phyloP scores from a whole-genome alignment of 305 asterid species.

The Plantago rigida region DNA sequence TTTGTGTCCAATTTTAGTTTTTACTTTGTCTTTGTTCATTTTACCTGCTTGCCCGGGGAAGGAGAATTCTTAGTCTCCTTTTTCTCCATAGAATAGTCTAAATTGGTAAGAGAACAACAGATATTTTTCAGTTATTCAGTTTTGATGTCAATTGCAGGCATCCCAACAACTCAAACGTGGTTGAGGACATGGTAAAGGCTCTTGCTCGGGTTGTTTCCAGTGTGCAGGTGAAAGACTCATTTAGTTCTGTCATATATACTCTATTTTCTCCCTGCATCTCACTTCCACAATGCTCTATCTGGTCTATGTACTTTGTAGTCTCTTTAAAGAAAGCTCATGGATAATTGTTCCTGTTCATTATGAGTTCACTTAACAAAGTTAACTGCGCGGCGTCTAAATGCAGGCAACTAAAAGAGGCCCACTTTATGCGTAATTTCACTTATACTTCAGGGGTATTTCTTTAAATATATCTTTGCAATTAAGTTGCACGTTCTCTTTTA shows the following conservation, averaged over 20 bases:
- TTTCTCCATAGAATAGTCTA: neutral
- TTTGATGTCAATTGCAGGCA: constrained; percentile 47
- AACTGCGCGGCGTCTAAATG: too few relatives aligned
- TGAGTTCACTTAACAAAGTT: neutral
- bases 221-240: constrained; percentile 56
- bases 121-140: constrained; percentile 4
- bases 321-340: constrained; percentile 1
- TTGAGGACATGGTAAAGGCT: constrained; percentile 83
- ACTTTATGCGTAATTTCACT: too few relatives aligned
- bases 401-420: too few relatives aligned
- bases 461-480: too few relatives aligned
- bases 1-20: too few relatives aligned
- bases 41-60: neutral
- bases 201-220: constrained; percentile 88
- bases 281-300: neutral
- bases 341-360: neutral
- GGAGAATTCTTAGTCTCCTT: neutral
- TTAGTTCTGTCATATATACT: neutral
- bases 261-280: too few relatives aligned
- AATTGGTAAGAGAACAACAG: neutral
- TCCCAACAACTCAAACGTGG: constrained; percentile 86
- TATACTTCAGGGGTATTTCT: too few relatives aligned
- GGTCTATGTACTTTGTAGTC: neutral
- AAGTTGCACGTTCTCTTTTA: too few relatives aligned
- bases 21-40: too few relatives aligned